A percentile compares a stretch with the other conserved stretches of the same genome.
phyloP scores from a whole-genome alignment of 2,329 filamentous ascomycete genomes.

The Sordariomycetes sp. region DNA sequence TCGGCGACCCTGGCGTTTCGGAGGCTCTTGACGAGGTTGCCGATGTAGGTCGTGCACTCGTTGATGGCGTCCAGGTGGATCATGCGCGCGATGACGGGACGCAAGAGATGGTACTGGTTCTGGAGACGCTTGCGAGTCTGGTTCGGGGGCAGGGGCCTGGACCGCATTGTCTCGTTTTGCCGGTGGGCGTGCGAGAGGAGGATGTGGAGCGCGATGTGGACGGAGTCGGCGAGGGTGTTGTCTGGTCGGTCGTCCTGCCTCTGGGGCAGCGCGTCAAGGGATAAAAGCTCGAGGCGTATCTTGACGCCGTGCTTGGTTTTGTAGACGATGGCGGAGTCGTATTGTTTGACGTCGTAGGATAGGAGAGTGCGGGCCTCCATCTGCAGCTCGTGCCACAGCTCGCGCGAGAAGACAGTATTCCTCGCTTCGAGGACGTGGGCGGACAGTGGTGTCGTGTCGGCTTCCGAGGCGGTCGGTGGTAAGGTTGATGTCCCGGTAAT shows the following conservation, averaged over 20 bases:
- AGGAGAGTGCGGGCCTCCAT: slow-evolving; percentile 65
- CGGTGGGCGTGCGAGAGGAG: slow-evolving; percentile 70
- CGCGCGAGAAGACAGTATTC: slow-evolving; percentile 70
- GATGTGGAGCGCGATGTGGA: slow-evolving; percentile 57
- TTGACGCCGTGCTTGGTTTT: slow-evolving; percentile 33
- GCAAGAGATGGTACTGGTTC: slow-evolving; percentile 33
- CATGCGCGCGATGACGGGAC: slow-evolving; percentile 35
- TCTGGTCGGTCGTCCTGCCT: slow-evolving; percentile 20
- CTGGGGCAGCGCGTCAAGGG: slow-evolving; percentile 31
- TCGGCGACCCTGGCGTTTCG: slow-evolving; percentile 28
- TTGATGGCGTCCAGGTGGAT: slow-evolving; percentile 27
- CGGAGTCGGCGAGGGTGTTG: slow-evolving; percentile 45
- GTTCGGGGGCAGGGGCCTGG: slow-evolving; percentile 34
- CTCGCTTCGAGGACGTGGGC: slow-evolving; percentile 60
- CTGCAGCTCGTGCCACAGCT: slow-evolving; percentile 81
- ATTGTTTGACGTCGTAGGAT: slow-evolving; percentile 55
- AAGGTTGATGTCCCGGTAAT: slow-evolving; percentile 41
- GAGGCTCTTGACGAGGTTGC: slow-evolving; percentile 27
- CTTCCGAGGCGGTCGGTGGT: slow-evolving; percentile 33
- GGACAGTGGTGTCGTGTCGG: slow-evolving; percentile 47
- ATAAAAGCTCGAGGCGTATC: slow-evolving; percentile 55
- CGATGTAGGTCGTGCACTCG: slow-evolving; percentile 25
- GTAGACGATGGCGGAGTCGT: slow-evolving; percentile 43
- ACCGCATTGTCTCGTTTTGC: slow-evolving; percentile 57
- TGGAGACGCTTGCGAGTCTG: slow-evolving; percentile 21